Percentiles rank a stretch among this genome's conserved stretches.
These are phyloP conservation scores for Colletotrichum caudatum DNA, from an alignment of 2,329 filamentous ascomycete genomes.

Conservation along the genomic window DNA sequence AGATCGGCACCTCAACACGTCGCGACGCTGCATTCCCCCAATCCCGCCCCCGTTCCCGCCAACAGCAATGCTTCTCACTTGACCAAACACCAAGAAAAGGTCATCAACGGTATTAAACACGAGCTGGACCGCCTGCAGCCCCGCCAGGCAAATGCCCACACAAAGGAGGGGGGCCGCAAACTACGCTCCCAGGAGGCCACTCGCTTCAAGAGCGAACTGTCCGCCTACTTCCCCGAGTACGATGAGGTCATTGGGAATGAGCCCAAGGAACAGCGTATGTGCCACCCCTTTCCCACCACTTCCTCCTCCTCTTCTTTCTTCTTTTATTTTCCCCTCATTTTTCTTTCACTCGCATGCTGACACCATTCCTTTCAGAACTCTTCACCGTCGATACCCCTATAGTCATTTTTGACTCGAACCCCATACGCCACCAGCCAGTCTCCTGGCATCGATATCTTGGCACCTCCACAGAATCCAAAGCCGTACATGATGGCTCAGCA, in stretches of 20 bases:
- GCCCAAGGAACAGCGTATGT: slow-evolving; percentile 80
- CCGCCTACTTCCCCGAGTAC: slow-evolving; percentile 92
- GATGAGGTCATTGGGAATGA: slow-evolving; percentile 93
- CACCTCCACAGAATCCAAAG: background rate
- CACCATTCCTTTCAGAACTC: slow-evolving; percentile 67
- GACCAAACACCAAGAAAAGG: slow-evolving; percentile 68
- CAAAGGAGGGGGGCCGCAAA: slow-evolving; percentile 75
- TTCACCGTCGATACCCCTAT: slow-evolving; percentile 80
- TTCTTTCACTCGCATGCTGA: slow-evolving; percentile 17
- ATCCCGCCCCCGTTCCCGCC: slow-evolving; percentile 40
- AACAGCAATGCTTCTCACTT: slow-evolving; percentile 46
- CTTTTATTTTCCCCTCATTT: background rate
- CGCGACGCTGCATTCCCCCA: slow-evolving; percentile 42
- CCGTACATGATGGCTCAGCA: slow-evolving; percentile 7
- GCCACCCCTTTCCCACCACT: background rate
- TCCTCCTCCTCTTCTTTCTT: background rate
- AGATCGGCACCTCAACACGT: slow-evolving; percentile 26
- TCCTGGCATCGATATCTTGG: slow-evolving; percentile 32
- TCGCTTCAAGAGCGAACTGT: slow-evolving; percentile 90
- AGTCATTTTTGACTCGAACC: slow-evolving; percentile 71
- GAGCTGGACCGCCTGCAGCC: slow-evolving; percentile 70
- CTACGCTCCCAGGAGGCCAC: slow-evolving; percentile 88
- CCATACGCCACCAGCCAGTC: slow-evolving; percentile 42
- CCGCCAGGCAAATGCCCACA: slow-evolving; percentile 55
- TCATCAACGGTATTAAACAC: slow-evolving; percentile 71